Percentiles rank a stretch among this genome's conserved stretches.
Conservation (phyloP, 1,284 basidiomycete genomes). For the Microstroma glucosiphilum region DNA sequence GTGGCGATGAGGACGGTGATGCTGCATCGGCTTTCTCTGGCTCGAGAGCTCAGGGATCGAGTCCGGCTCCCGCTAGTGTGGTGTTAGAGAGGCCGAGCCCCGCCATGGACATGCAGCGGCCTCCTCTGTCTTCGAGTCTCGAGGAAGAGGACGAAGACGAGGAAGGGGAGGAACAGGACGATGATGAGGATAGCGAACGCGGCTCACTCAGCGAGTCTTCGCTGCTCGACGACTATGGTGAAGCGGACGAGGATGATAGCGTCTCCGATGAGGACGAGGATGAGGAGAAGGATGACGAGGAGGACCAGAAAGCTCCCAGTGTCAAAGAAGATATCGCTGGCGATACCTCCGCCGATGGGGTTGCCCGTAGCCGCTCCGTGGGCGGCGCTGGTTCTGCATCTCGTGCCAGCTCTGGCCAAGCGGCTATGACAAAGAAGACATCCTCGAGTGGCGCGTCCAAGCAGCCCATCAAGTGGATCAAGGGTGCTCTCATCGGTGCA, state of each 20-base stretch:
- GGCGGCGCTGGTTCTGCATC: too few species aligned
- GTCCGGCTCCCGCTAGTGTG: neutral
- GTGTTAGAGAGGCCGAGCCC: constrained; percentile 2
- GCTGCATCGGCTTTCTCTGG: neutral
- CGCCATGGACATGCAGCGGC: neutral
- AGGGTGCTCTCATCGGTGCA: constrained; percentile 92
- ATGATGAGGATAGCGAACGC: constrained; percentile 46
- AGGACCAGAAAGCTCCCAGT: constrained; percentile 24
- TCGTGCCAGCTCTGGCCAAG: neutral
- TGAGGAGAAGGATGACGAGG: constrained; percentile 35
- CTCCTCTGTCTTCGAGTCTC: constrained; percentile 17
- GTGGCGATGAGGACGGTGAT: neutral
- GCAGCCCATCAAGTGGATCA: constrained; percentile 88
- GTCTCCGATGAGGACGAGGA: constrained; percentile 45
- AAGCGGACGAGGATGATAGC: constrained; percentile 49
- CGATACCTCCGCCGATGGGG: constrained; percentile 36
- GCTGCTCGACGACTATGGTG: too few species aligned
- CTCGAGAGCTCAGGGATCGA: neutral
- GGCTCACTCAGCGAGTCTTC: too few species aligned
- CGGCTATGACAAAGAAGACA: neutral
- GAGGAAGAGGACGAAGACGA: constrained; percentile 54
- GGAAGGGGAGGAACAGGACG: constrained; percentile 41
- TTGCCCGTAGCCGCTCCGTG: neutral
- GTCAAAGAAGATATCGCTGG: constrained; percentile 40
- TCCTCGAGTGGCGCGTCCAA: constrained; percentile 18